Base-by-base conservation (phyloP, 2,329 filamentous ascomycete genomes). In the Fusarium nisikadoi region DNA sequence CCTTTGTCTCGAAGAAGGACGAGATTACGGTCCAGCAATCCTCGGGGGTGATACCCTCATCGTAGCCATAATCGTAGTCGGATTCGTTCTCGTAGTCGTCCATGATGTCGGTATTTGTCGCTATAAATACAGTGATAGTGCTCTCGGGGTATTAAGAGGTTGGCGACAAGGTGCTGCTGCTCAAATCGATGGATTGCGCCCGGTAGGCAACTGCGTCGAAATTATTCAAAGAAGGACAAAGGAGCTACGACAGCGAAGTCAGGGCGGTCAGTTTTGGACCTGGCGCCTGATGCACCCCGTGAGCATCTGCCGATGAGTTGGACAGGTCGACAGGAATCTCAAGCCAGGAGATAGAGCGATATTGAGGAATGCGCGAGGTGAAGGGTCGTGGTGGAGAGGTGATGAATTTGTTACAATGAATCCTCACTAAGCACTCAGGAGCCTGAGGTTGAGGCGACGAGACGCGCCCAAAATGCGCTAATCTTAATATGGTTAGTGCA, bases 1-100 rank as follows among this genome's bases (percentile, higher is more conserved):
- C 95, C 84, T 98, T 99, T 71, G 91, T 89, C 77, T 98, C 94
- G 84, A 99, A 99, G 86, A 98, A 98, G 14, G 96, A 93, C 62
- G 93, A 94, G 81, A 99, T 98, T 79, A 98, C 95, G 73, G 93
- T 93, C 96, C 97, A 99, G 86, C 94, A 98, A 84, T 99, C 97
- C 85, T 98, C 96, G 68, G 95, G 94, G 31, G 95, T 97, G 84
- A 98, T 97, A 76, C 86, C 86, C 67, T 87, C 89, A 39, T 89
- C 91, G 70, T 92, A 90, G 65, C 88, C 90, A 77, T 92, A 92
- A 68, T 92, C 91, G 80, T 94, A 93, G 71, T 91, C 88, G 81
- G 84, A 87, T 16, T 85, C 84, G 53, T 87, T 85, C 61, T 88
- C 87, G 81, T 89, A 88, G 66, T 87, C 86, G 33, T 86, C 86